These are phyloP conservation scores for Sarocladiaceae sp. DNA, from an alignment of 2,329 filamentous ascomycete genomes.

Conservation along the genomic window DNA sequence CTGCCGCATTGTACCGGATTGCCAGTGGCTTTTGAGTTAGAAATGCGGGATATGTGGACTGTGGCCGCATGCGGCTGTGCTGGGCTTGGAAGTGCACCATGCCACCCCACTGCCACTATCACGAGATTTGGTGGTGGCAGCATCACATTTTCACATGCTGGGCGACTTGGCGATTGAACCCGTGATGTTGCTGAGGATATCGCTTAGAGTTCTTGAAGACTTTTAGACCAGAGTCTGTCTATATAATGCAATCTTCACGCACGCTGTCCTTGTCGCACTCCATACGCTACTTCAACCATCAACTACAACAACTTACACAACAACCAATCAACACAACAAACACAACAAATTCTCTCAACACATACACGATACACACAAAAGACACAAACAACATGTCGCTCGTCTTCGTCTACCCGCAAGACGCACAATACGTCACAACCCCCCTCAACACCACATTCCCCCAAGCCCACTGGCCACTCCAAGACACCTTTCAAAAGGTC, in stretches of 20 bases:
- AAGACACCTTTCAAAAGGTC: neutral
- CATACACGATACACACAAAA: too few relatives aligned
- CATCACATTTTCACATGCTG: neutral
- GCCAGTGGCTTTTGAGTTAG: too few relatives aligned
- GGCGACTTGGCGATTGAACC: neutral
- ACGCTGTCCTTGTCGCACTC: too few relatives aligned
- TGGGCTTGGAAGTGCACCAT: too few relatives aligned
- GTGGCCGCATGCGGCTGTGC: too few relatives aligned
- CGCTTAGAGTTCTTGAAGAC: neutral
- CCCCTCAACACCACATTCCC: neutral
- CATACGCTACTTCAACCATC: too few relatives aligned
- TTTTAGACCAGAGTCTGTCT: too few relatives aligned
- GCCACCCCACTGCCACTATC: slow-evolving; percentile 3
- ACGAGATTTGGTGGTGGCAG: neutral
- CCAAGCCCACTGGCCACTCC: neutral
- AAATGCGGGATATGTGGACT: too few relatives aligned
- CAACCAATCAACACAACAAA: neutral
- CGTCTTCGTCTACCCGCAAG: neutral
- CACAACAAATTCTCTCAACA: neutral
- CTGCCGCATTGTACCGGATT: too few relatives aligned
- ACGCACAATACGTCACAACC: neutral
- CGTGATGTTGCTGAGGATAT: neutral
- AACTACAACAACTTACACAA: neutral
- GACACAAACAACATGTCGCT: too few relatives aligned
- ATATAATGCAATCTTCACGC: too few relatives aligned